A percentile compares a stretch with the other conserved stretches of the same genome.
These are phyloP conservation scores for Fusarium armeniacum DNA, from an alignment of 2,329 filamentous ascomycete species.

Conservation along the genomic window DNA sequence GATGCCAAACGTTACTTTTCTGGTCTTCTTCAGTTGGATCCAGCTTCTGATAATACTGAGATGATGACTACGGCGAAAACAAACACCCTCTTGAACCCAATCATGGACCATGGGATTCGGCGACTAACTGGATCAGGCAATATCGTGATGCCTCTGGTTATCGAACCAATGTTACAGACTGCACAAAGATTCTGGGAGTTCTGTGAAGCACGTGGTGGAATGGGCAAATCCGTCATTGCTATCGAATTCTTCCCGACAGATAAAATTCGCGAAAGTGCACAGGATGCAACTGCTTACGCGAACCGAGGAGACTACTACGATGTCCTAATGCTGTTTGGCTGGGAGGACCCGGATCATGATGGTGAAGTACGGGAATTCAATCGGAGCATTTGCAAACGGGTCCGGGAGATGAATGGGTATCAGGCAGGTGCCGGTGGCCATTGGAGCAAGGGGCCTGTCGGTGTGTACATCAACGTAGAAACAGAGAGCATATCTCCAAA, in stretches of 20 bases:
- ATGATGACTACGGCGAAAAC: conserved; percentile 44
- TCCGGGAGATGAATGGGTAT: conserved; percentile 48
- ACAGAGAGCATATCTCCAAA: conserved; percentile 44
- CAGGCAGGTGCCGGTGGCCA: conserved; percentile 32
- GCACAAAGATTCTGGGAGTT: conserved; percentile 50
- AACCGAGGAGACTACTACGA: conserved; percentile 62
- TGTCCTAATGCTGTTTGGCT: conserved; percentile 57
- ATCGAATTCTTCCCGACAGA: conserved; percentile 60
- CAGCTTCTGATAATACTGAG: conserved; percentile 20
- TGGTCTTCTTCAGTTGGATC: conserved; percentile 28
- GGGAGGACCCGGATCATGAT: conserved; percentile 58
- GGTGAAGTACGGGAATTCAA: conserved; percentile 56
- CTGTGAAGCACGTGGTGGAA: conserved; percentile 39
- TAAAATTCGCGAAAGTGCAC: conserved; percentile 55
- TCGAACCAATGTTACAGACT: conserved; percentile 49
- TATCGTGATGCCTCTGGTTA: conserved; percentile 55
- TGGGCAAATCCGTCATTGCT: conserved; percentile 47
- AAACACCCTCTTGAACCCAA: conserved; percentile 47
- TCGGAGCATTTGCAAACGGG: conserved; percentile 49
- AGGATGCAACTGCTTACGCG: conserved; percentile 59
- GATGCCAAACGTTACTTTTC: conserved; percentile 44
- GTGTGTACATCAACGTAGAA: conserved; percentile 52
- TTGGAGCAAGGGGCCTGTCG: conserved; percentile 45
- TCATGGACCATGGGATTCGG: conserved; percentile 46
- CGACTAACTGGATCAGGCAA: conserved; percentile 49